These are phyloP conservation scores for Neurospora intermedia DNA, from an alignment of 495 filamentous ascomycete species.

Conservation along the genomic window DNA sequence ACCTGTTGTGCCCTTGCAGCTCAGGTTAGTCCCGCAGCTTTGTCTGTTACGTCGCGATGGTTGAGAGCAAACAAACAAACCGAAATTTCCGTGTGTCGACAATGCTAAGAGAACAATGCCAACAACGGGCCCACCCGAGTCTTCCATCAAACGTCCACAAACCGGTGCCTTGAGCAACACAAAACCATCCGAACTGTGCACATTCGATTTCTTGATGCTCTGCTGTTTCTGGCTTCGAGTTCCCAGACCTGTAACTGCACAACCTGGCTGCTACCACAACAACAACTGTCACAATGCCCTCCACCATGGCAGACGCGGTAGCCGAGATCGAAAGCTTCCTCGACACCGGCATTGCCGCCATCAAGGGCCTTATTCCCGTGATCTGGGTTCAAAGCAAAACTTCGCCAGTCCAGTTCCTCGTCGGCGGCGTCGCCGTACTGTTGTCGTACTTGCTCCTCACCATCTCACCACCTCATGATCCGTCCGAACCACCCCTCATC, in stretches of 20 bases:
- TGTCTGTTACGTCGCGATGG: not conserved
- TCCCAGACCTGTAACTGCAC: not conserved
- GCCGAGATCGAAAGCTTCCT: slow-evolving; percentile 4
- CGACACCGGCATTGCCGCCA: slow-evolving; percentile 4
- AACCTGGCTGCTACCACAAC: not conserved
- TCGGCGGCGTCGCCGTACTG: slow-evolving; percentile 3
- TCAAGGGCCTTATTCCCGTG: slow-evolving; percentile 13
- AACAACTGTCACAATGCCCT: not conserved
- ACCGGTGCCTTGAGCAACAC: not conserved
- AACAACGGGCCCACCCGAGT: not conserved
- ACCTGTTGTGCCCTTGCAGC: not conserved
- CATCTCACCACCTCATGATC: slow-evolving; percentile 8
- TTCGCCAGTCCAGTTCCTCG: slow-evolving; percentile 11
- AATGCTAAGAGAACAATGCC: not conserved
- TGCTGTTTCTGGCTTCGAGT: not conserved
- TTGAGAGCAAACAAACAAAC: not conserved
- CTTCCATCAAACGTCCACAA: not conserved
- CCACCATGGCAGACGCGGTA: slow-evolving; percentile 1
- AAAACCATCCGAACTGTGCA: not conserved
- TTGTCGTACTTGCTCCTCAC: not conserved
- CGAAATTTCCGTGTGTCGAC: not conserved
- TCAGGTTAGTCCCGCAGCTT: not conserved
- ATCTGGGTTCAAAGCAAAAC: slow-evolving; percentile 15
- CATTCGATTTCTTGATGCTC: not conserved
- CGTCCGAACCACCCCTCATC: slow-evolving; percentile 12